phyloP scores from a whole-genome alignment of 2,329 filamentous ascomycete genomes.

The Coniochaeta prunicola region DNA sequence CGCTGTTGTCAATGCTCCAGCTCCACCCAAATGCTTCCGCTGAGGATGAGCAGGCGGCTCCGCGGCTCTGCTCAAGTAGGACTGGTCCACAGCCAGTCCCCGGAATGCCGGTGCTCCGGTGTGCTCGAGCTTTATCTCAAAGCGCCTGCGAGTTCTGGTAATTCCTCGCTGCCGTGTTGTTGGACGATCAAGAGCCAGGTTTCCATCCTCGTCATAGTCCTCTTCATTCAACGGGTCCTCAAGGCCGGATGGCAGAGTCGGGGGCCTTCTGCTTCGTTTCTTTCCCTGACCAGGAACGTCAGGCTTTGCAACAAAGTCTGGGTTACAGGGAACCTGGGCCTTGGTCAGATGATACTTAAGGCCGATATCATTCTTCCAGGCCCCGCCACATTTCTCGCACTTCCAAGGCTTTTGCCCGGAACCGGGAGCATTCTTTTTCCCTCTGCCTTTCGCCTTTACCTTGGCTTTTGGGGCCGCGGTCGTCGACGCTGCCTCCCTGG shows the following conservation, averaged over 20 bases:
- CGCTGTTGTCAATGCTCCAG: background rate
- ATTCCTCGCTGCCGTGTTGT: background rate
- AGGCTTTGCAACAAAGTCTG: slow-evolving; percentile 28
- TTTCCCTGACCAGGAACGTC: slow-evolving; percentile 11
- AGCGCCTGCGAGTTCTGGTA: background rate
- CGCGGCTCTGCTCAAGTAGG: background rate
- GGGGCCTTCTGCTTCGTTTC: background rate
- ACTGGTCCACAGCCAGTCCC: background rate
- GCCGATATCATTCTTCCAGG: slow-evolving; percentile 52
- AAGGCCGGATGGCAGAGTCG: background rate
- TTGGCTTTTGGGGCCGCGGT: background rate
- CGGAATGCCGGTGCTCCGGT: background rate
- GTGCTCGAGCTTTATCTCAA: background rate
- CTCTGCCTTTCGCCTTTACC: slow-evolving; percentile 6
- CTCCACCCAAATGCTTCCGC: background rate
- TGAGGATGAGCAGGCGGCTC: background rate
- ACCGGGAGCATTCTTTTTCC: slow-evolving; percentile 4
- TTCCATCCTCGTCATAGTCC: background rate
- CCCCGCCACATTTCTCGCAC: slow-evolving; percentile 45
- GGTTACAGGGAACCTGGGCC: slow-evolving; percentile 46
- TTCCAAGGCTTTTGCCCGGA: slow-evolving; percentile 25
- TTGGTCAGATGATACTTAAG: slow-evolving; percentile 53
- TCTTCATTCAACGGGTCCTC: background rate
- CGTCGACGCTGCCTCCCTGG: background rate
- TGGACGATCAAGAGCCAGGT: background rate